Conservation (phyloP, 805 yeast genomes). For the Kluyveromyces aestuarii region DNA sequence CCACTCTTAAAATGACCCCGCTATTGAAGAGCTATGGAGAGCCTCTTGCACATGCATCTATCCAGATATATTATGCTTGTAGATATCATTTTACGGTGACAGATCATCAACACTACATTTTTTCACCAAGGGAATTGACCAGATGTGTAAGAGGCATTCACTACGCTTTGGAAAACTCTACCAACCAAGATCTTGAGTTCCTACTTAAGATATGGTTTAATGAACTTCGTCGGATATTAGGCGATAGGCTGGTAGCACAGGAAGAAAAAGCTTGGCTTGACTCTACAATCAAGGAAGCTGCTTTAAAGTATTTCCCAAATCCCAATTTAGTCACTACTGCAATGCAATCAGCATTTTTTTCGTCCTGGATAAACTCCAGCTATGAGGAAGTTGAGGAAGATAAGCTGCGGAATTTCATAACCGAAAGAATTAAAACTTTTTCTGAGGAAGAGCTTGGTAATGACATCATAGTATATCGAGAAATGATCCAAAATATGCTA, state of each 20-base stretch:
- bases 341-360: conserved; percentile 49
- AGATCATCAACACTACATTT: conserved; percentile 52
- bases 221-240: conserved; percentile 70
- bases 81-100: conserved; percentile 31
- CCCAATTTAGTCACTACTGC: conserved; percentile 31
- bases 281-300: conserved; percentile 27
- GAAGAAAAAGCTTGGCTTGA: conserved; percentile 45
- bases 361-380: conserved; percentile 63
- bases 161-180: conserved; percentile 35
- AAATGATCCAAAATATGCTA: conserved; percentile 62
- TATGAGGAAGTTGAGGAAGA: conserved; percentile 46
- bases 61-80: conserved; percentile 46
- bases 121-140: conserved; percentile 86
- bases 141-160: conserved; percentile 77
- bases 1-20: conserved; percentile 54
- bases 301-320: conserved; percentile 38
- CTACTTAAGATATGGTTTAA: conserved; percentile 67
- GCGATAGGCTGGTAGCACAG: conserved; percentile 51
- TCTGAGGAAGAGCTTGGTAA: conserved; percentile 69
- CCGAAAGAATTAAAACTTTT: conserved; percentile 57
- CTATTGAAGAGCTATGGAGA: conserved; percentile 44
- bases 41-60: conserved; percentile 54
- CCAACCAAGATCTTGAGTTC: conserved; percentile 31
- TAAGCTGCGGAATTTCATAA: conserved; percentile 45
- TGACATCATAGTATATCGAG: conserved; percentile 54